These are phyloP conservation scores for Torulaspora globosa DNA, from an alignment of 1,139 yeast species.

Conservation along the genomic window DNA sequence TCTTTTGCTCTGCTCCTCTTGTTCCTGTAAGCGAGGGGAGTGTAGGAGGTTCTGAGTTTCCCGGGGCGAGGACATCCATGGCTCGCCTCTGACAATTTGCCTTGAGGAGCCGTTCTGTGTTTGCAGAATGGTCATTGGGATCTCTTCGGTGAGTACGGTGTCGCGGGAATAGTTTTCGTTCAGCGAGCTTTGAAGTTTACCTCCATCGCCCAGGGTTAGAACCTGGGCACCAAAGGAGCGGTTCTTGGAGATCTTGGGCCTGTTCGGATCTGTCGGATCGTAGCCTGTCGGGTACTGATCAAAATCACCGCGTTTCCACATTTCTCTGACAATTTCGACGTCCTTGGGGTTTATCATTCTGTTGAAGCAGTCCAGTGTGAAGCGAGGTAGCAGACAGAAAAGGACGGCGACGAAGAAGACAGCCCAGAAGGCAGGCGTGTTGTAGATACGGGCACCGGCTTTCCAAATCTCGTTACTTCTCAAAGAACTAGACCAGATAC, in stretches of 20 bases:
- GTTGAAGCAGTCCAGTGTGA: constrained; percentile 58
- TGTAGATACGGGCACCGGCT: constrained; percentile 71
- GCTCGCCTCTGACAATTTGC: constrained; percentile 14
- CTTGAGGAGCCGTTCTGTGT: constrained; percentile 28
- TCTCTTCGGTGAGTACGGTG: constrained; percentile 31
- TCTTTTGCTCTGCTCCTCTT: constrained; percentile 4
- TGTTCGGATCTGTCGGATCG: constrained; percentile 60
- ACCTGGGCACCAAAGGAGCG: constrained; percentile 19
- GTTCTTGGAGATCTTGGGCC: constrained; percentile 35
- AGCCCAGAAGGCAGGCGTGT: constrained; percentile 76
- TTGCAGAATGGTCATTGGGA: constrained; percentile 35
- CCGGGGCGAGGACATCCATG: constrained; percentile 25
- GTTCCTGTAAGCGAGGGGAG: constrained; percentile 20
- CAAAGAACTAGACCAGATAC: constrained; percentile 69
- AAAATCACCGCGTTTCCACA: constrained; percentile 56
- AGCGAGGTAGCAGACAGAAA: constrained; percentile 73
- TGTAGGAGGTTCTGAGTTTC: constrained; percentile 27
- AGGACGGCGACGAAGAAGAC: constrained; percentile 67
- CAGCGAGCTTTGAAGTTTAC: constrained; percentile 14
- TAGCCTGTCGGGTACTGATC: constrained; percentile 54
- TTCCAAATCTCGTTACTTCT: constrained; percentile 68
- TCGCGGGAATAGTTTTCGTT: constrained; percentile 25
- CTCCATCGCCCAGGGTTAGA: constrained; percentile 16
- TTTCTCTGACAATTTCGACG: constrained; percentile 81
- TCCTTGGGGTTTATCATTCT: constrained; percentile 70